These are phyloP conservation scores for Trichoderma koningiopsis DNA, from an alignment of 2,329 filamentous ascomycete genomes.

Conservation along the genomic window DNA sequence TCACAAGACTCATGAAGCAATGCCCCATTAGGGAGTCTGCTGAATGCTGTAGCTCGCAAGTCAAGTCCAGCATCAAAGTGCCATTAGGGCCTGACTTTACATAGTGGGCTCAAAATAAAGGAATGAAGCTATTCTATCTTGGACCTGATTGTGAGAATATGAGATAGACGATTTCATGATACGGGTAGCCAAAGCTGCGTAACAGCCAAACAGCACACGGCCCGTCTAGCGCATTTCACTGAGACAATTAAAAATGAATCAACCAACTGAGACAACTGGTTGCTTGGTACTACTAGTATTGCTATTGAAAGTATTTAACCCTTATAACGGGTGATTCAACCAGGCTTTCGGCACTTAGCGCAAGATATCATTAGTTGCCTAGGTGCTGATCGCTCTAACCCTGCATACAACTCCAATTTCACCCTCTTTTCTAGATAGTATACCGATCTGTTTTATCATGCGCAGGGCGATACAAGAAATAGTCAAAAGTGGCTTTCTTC, in stretches of 20 bases:
- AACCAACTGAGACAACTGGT: conserved; percentile 8
- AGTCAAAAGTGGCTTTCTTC: conserved; percentile 51
- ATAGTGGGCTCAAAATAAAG: conserved; percentile 5
- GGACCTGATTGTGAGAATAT: no score
- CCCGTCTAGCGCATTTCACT: not conserved
- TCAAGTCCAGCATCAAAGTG: not conserved
- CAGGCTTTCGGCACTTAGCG: not conserved
- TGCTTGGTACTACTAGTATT: not conserved
- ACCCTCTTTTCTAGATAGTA: not conserved
- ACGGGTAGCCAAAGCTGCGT: not conserved
- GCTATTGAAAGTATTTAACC: not conserved
- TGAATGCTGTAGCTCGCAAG: not conserved
- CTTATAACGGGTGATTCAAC: not conserved
- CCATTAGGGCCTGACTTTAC: not conserved
- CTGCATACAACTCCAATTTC: not conserved
- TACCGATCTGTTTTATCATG: conserved; percentile 48
- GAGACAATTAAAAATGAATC: not conserved
- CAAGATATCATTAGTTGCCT: not conserved
- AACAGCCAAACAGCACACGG: not conserved
- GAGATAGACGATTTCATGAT: not conserved
- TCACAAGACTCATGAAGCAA: not conserved
- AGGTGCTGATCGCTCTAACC: not conserved
- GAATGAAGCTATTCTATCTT: not conserved
- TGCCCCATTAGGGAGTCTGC: conserved; percentile 5
- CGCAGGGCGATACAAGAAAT: conserved; percentile 54